These are phyloP conservation scores for Solanum chiquidenum DNA, from an alignment of 257 asterid species.

Conservation along the genomic window DNA sequence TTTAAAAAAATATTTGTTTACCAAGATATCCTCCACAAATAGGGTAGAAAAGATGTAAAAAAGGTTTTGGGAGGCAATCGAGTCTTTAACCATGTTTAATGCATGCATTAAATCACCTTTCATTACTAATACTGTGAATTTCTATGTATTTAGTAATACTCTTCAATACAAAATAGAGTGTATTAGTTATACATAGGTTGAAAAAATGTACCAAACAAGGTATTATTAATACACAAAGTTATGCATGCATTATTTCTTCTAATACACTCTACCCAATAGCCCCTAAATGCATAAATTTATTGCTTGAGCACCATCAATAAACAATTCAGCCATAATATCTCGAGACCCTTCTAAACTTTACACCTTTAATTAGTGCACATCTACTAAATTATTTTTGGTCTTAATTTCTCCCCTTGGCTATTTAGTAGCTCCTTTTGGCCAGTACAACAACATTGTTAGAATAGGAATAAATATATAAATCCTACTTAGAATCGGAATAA, in stretches of 20 bases:
- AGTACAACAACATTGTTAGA: neutral
- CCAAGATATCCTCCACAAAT: neutral
- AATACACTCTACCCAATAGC: neutral
- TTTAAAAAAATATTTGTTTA: too few relatives aligned
- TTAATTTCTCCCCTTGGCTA: neutral
- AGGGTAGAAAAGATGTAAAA: neutral
- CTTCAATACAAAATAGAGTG: neutral
- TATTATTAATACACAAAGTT: neutral
- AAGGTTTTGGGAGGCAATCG: neutral
- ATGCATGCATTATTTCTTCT: neutral
- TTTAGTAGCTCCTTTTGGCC: neutral
- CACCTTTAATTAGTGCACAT: neutral
- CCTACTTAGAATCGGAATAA: neutral
- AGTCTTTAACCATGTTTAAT: neutral
- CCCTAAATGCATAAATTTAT: neutral
- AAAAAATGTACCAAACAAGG: neutral
- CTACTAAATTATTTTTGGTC: neutral
- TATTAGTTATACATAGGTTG: neutral
- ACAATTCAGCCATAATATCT: neutral
- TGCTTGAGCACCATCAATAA: neutral
- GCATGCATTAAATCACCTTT: neutral
- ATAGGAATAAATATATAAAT: neutral
- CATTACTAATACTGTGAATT: too few relatives aligned
- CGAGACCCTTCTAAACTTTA: neutral
- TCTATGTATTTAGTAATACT: neutral